A percentile compares a stretch with the other conserved stretches of the same genome.
phyloP scores from a whole-genome alignment of 2,329 filamentous ascomycete genomes.

The Fusarium haematococcum region DNA sequence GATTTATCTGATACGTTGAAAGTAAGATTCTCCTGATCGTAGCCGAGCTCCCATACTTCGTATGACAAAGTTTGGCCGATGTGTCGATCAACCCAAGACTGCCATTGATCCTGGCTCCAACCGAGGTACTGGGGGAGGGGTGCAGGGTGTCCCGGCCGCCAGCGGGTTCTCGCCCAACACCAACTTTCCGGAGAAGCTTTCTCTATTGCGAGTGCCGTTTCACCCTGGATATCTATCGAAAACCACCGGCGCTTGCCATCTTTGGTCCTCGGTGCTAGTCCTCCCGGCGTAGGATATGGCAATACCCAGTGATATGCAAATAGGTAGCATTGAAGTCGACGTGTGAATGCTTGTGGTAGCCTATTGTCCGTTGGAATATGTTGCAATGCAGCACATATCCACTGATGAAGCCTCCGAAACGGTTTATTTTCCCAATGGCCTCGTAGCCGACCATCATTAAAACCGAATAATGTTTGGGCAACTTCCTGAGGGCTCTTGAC shows the following conservation, averaged over 20 bases:
- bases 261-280: slow-evolving; percentile 11
- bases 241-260: slow-evolving; percentile 15
- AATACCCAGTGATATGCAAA: slow-evolving; percentile 13
- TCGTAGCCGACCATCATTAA: slow-evolving; percentile 1
- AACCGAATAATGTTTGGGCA: slow-evolving; percentile 6
- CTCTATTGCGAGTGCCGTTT: not conserved
- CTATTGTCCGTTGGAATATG: not conserved
- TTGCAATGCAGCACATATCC: slow-evolving; percentile 7
- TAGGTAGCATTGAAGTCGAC: slow-evolving; percentile 8
- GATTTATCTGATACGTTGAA: not conserved
- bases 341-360: slow-evolving; percentile 4
- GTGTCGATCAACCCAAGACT: slow-evolving; percentile 10
- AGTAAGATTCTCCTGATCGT: slow-evolving; percentile 1
- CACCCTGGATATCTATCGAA: slow-evolving; percentile 14
- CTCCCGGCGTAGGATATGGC: slow-evolving; percentile 10
- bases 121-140: slow-evolving; percentile 12
- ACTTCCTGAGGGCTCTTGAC: slow-evolving; percentile 6
- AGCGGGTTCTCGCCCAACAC: slow-evolving; percentile 11
- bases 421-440: slow-evolving; percentile 9
- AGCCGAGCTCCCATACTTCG: not conserved
- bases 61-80: slow-evolving; percentile 11
- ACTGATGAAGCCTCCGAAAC: slow-evolving; percentile 17
- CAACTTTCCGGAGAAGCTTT: not conserved
- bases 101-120: slow-evolving; percentile 20
- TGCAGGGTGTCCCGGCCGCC: slow-evolving; percentile 5